Evolutionary conservation across 2,329 filamentous ascomycete species (phyloP).

Genomic region (Fusarium xylarioides): DNA sequence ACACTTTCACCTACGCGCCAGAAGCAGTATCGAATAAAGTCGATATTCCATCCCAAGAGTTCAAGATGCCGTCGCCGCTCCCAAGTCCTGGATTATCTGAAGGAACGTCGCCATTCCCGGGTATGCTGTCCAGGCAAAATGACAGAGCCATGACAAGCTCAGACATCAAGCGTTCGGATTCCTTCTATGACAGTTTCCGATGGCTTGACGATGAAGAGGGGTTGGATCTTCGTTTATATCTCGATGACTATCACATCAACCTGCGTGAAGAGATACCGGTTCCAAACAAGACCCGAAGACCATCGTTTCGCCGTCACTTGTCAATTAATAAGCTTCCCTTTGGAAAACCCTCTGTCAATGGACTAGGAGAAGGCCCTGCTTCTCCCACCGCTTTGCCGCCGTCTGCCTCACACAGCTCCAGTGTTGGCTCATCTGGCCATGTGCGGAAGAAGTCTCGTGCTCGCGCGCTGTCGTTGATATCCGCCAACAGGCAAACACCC

Average conservation of each 20-base stretch:
- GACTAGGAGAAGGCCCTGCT: conserved; percentile 52
- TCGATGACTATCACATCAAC: conserved; percentile 77
- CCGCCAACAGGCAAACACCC: conserved; percentile 53
- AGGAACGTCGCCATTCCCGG: conserved; percentile 33
- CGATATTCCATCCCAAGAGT: conserved; percentile 36
- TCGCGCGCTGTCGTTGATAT: conserved; percentile 63
- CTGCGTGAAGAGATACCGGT: conserved; percentile 60
- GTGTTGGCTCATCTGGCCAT: conserved; percentile 46
- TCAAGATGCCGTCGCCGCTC: conserved; percentile 36
- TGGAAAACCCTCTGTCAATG: conserved; percentile 61
- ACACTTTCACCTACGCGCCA: conserved; percentile 51
- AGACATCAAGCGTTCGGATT: conserved; percentile 54
- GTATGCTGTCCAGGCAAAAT: conserved; percentile 38
- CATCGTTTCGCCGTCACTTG: conserved; percentile 75
- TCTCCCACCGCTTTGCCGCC: conserved; percentile 39
- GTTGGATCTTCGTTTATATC: conserved; percentile 70
- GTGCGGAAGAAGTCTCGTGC: conserved; percentile 63
- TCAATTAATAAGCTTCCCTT: conserved; percentile 76
- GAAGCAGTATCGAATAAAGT: conserved; percentile 29
- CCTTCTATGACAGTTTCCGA: conserved; percentile 73
- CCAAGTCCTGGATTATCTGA: conserved; percentile 36
- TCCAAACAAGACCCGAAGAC: conserved; percentile 57
- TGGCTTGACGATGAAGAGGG: conserved; percentile 80
- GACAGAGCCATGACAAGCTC: conserved; percentile 27
- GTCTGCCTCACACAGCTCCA: conserved; percentile 34